These are phyloP conservation scores for Diaporthe citrichinensis DNA, from an alignment of 2,329 filamentous ascomycete species.

Conservation along the genomic window DNA sequence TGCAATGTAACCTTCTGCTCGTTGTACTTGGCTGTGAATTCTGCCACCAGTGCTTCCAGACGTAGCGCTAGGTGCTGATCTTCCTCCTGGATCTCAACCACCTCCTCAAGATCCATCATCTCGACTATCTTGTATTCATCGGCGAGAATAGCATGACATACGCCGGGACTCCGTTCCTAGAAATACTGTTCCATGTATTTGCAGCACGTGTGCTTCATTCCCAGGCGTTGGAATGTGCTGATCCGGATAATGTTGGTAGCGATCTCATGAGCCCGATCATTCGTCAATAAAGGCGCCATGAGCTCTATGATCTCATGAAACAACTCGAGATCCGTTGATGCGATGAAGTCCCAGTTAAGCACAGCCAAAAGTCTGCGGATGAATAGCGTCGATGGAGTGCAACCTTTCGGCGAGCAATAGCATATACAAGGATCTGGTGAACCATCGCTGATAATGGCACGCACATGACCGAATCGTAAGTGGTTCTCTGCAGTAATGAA, in stretches of 20 bases:
- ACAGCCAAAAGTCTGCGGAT: not conserved
- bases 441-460: not conserved
- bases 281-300: not conserved
- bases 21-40: not conserved
- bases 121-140: not conserved
- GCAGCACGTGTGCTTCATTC: not conserved
- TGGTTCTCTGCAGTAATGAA: not conserved
- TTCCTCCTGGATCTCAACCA: not conserved
- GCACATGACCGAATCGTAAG: not conserved
- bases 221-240: not conserved
- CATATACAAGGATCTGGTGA: not conserved
- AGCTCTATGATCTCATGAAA: too few species aligned
- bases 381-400: not conserved
- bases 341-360: too few species aligned
- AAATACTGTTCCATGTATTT: not conserved
- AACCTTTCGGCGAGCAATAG: not conserved
- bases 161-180: accelerated
- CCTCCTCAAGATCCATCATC: not conserved
- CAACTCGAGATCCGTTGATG: too few species aligned
- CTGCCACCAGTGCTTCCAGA: not conserved
- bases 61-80: not conserved
- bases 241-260: not conserved
- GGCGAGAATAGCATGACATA: not conserved
- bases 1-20: not conserved
- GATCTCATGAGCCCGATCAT: not conserved